A percentile compares a stretch with the other conserved stretches of the same genome.
Evolutionary conservation across 2,329 filamentous ascomycete species (phyloP).

Genomic region (Hypoxylon sp.): DNA sequence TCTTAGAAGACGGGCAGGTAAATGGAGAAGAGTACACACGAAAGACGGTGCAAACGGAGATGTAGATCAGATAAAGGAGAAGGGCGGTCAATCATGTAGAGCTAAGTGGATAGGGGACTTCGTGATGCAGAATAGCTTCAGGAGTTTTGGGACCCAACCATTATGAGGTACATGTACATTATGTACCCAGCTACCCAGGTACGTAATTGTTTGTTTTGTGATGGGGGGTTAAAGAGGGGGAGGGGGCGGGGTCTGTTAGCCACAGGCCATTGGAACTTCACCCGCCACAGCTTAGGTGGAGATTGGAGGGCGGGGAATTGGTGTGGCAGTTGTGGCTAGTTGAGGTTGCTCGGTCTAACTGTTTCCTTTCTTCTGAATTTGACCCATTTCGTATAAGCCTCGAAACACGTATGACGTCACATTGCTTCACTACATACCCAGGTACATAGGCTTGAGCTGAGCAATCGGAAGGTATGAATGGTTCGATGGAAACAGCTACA

Average conservation of each 20-base stretch:
- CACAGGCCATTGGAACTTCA: background rate
- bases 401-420: slow-evolving; percentile 14
- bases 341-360: background rate
- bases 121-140: slow-evolving; percentile 22
- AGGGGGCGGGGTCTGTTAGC: slow-evolving; percentile 3
- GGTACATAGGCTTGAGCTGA: slow-evolving; percentile 6
- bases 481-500: background rate
- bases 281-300: background rate
- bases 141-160: slow-evolving; percentile 1
- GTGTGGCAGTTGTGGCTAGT: too few relatives aligned
- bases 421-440: background rate
- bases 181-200: too few relatives aligned
- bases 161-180: background rate
- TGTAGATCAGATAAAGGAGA: slow-evolving; percentile 12
- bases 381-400: background rate
- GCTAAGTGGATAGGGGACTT: slow-evolving; percentile 6
- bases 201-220: slow-evolving; percentile 6
- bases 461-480: slow-evolving; percentile 3
- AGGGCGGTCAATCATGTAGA: slow-evolving; percentile 32
- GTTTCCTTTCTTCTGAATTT: background rate
- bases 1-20: slow-evolving; percentile 3
- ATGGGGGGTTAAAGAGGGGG: slow-evolving; percentile 22
- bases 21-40: slow-evolving; percentile 11
- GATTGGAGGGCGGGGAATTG: background rate
- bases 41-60: slow-evolving; percentile 6